These are phyloP conservation scores for Hamigera avellanea DNA, from an alignment of 495 filamentous ascomycete species.

Conservation along the genomic window DNA sequence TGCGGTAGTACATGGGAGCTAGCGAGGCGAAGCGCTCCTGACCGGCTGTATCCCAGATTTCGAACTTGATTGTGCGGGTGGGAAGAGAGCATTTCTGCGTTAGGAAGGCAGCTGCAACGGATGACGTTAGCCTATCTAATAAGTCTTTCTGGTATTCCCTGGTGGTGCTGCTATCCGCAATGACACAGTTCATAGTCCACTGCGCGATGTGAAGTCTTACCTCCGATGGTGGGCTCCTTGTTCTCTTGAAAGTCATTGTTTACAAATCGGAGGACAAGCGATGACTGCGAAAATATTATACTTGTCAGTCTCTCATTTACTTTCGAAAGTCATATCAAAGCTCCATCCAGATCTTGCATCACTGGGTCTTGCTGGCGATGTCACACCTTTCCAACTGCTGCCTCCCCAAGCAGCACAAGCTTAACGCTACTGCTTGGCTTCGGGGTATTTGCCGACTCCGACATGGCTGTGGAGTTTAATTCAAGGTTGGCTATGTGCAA, in stretches of 20 bases:
- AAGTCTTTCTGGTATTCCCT: no score
- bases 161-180: no score
- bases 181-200: no score
- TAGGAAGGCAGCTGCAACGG: constrained; percentile 72
- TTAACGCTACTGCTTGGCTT: constrained; percentile 99
- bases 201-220: constrained; percentile 36
- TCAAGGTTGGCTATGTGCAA: constrained; percentile 5
- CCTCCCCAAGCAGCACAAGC: constrained; percentile 92
- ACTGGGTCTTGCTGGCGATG: no score
- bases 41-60: constrained; percentile 99
- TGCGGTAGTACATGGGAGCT: constrained; percentile 99
- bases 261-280: constrained; percentile 93
- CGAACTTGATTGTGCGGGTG: constrained; percentile 95
- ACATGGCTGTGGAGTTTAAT: constrained; percentile 24
- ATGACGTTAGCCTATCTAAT: constrained; percentile 15
- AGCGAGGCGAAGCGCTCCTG: constrained; percentile 96
- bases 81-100: constrained; percentile 98
- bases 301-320: background rate
- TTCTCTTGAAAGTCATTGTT: constrained; percentile 99
- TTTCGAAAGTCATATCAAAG: no score
- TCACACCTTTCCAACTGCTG: constrained; percentile 90
- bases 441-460: constrained; percentile 48
- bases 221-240: constrained; percentile 98
- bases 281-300: constrained; percentile 56
- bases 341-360: no score